These are phyloP conservation scores for Cladorrhinum sp. DNA, from an alignment of 2,329 filamentous ascomycete species.

Conservation along the genomic window DNA sequence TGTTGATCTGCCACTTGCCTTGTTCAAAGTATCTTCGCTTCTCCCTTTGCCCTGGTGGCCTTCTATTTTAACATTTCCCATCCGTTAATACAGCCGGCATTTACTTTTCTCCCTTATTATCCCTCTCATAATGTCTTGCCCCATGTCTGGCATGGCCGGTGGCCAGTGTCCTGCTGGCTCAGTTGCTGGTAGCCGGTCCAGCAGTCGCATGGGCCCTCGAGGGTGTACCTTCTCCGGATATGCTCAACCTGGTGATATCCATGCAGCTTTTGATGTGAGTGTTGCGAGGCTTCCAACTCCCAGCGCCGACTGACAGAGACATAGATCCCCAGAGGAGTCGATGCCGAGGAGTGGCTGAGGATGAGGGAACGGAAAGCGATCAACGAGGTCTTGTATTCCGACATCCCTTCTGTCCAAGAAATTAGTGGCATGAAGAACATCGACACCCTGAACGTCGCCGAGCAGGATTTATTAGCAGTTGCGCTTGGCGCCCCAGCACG, in stretches of 20 bases:
- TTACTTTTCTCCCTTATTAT: neutral
- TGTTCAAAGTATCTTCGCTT: neutral
- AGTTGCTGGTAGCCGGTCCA: constrained; percentile 27
- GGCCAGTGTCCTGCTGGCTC: constrained; percentile 31
- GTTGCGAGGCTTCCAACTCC: neutral
- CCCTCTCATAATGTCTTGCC: constrained; percentile 26
- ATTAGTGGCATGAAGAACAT: constrained; percentile 44
- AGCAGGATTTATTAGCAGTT: constrained; percentile 49
- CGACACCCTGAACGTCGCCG: constrained; percentile 46
- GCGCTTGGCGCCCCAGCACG: constrained; percentile 53
- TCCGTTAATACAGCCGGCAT: constrained; percentile 1
- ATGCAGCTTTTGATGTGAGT: constrained; percentile 40
- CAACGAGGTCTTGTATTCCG: constrained; percentile 46
- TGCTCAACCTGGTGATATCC: constrained; percentile 35
- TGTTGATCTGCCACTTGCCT: neutral
- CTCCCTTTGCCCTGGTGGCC: constrained; percentile 18
- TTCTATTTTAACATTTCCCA: neutral
- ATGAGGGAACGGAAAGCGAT: constrained; percentile 46
- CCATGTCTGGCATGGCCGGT: constrained; percentile 29
- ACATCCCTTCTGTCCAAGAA: constrained; percentile 41
- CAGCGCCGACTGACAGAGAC: constrained; percentile 15
- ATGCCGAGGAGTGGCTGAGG: constrained; percentile 46
- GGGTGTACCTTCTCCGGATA: constrained; percentile 38
- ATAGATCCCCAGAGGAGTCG: constrained; percentile 45
- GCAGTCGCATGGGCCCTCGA: constrained; percentile 33